phyloP scores from a whole-genome alignment of 805 yeast genomes.

The Candida ascalaphidarum region DNA sequence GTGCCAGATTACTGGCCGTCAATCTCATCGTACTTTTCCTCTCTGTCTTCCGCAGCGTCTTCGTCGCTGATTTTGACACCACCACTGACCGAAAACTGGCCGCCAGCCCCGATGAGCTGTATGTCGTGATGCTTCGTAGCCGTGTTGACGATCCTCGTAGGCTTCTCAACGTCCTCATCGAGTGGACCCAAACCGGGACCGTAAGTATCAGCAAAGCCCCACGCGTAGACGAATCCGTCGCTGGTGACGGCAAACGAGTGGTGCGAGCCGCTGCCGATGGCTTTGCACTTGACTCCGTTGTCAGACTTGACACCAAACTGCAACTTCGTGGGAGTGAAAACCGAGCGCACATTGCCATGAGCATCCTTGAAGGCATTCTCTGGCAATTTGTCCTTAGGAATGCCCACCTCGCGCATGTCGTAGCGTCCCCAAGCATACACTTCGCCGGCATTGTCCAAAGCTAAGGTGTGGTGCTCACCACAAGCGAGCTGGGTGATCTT shows the following conservation, averaged over 20 bases:
- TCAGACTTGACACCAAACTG: constrained; percentile 18
- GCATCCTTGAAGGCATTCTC: constrained; percentile 66
- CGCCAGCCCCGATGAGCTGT: constrained; percentile 80
- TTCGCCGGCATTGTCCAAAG: constrained; percentile 63
- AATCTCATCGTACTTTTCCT: constrained; percentile 43
- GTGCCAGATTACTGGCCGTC: constrained; percentile 15
- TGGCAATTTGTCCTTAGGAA: constrained; percentile 59
- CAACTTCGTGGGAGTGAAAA: constrained; percentile 77
- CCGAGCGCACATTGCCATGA: constrained; percentile 72
- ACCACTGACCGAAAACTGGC: constrained; percentile 88
- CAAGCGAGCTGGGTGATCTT: constrained; percentile 61
- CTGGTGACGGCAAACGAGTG: constrained; percentile 81
- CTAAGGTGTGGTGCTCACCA: constrained; percentile 91
- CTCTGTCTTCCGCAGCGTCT: constrained; percentile 37
- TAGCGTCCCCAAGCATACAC: constrained; percentile 83
- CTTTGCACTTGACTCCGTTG: constrained; percentile 24
- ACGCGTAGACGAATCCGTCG: constrained; percentile 81
- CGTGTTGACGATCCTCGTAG: constrained; percentile 86
- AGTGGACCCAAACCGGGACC: constrained; percentile 94
- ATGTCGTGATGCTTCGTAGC: constrained; percentile 82
- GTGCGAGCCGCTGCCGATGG: constrained; percentile 80
- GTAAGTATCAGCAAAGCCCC: constrained; percentile 98
- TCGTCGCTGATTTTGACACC: constrained; percentile 60
- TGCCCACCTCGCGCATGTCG: constrained; percentile 91
- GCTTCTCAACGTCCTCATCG: constrained; percentile 79